Evolutionary conservation across 2,329 filamentous ascomycete species (phyloP), one percentile per base, ranked within the genome.

Genomic region (Grosmannia huntii): DNA sequence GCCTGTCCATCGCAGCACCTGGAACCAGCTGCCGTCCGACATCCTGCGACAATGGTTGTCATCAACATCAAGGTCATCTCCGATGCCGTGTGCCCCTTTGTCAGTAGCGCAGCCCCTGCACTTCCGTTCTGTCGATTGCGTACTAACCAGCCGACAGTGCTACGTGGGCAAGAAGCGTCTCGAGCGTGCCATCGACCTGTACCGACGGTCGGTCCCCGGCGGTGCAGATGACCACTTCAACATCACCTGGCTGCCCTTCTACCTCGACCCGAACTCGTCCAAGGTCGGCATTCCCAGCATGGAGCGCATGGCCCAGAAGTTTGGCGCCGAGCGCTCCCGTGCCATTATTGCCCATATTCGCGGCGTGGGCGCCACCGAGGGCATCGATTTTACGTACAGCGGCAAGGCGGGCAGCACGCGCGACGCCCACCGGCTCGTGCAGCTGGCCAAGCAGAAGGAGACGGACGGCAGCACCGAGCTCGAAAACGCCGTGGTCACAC

Each of bases 161-260:
- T 94, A 90, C 69, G 76, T 95, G 19, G 90, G 89, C 70, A 87
- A 89, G 68, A 83, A 83, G 62, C 84, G 87, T 44, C 80, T 95
- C 46, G 81, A 86, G 55, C 80, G 79, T 61, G 89, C 86, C 61
- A 92, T 95, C 61, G 68, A 75, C 10, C 70, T 80, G 33, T 89
- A 88, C 73, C 79, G 81, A 66, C 75, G 79, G 65, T 74, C 76
- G 46, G 75, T 89, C 64, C 83, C 86, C 0, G 72, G 75, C 55
- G 80, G 75, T 11, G 67, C 69, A 50, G 70, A 77, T 46, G 86
- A 92, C 71, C 87, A 78, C 23, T 91, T 95, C 73, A 79, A 76
- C 53, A 82, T 87, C 16, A 79, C 78, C 61, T 95, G 89, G 87
- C 78, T 81, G 61, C 86, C 90, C 1, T 95, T 88, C 73, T 91